Base-by-base conservation (phyloP, 75 land plant species). In the Selaginella tamariscina region DNA sequence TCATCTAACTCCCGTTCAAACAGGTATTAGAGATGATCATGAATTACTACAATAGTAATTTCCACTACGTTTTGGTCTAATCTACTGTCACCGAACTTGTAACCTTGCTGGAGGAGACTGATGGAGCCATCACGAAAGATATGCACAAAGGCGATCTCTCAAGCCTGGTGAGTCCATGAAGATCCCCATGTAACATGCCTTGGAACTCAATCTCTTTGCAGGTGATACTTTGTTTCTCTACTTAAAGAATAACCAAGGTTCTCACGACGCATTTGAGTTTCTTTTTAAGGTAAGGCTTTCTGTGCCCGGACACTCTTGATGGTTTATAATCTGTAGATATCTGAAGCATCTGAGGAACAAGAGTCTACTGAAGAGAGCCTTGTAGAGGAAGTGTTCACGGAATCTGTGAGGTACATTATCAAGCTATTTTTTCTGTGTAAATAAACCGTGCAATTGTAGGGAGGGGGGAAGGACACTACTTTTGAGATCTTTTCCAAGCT, bases 21-120 rank as follows among this genome's bases (percentile, higher is more conserved):
- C 84, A 92, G 90, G 54, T 71, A 11, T 64, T 92, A 33, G 88
- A 89, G 64, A 75, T 65, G 66, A 59, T 59, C n/a, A 79, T 94
- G 15, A 29, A 70, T 24, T 77, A 75, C 26, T 79, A 83, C 66
- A 80, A 85, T 67, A 89, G 78, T 64, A 79, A 75, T 72, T 67
- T 87, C 98, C 98, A 20, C 77, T 94, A 75, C 84, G 98, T 60
- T 87, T 94, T 83, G 98, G 98, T 22, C 73, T 90, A 0, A 83
- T 94, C 64, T 94, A 0, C 80, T 85, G 66, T 94, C 98, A 13
- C 55, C 85, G 30, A 9, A 27, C n/a, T 23, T 59, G 62, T 8
- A 39, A 5, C 15, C 49, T 2, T 11, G 54, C n/a, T 59, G 8
- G 62, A 59, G 68, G 73, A 67, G 9, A 82, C 55, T 73, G 80